phyloP scores from a whole-genome alignment of 139 green algal species.

The Chlamydomonas incerta region DNA sequence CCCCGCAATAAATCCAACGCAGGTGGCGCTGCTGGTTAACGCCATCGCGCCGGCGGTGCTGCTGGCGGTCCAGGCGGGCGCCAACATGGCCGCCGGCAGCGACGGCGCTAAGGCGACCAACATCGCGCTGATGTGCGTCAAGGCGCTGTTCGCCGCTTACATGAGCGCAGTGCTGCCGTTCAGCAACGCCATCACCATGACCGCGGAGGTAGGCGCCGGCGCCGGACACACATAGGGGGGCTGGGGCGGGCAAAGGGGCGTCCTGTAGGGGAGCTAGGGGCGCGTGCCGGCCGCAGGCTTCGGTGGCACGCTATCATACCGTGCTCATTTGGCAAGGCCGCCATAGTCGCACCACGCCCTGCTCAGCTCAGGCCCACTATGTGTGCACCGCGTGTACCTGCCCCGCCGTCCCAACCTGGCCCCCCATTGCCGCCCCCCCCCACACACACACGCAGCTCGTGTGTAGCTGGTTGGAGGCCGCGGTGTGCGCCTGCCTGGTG shows the following conservation, averaged over 20 bases:
- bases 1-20: no score
- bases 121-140: constrained; percentile 1
- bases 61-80: constrained; percentile 13
- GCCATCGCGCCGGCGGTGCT: not conserved
- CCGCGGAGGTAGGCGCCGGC: not conserved
- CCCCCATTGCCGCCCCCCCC: not conserved
- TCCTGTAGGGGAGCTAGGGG: no score
- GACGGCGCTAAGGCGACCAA: not conserved
- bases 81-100: not conserved
- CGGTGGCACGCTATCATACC: no score
- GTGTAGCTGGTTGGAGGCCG: constrained; percentile 37
- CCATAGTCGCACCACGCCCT: no score
- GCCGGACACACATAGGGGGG: no score
- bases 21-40: constrained; percentile 7
- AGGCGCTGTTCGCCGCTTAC: constrained; percentile 3
- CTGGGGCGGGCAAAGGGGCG: no score
- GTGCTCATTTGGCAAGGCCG: no score
- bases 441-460: not conserved
- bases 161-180: not conserved
- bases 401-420: no score
- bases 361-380: no score
- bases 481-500: constrained; percentile 21
- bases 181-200: not conserved
- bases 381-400: no score
- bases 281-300: no score